Conservation (phyloP, 345 rosid genomes). For the Dipteronia dyeriana region DNA sequence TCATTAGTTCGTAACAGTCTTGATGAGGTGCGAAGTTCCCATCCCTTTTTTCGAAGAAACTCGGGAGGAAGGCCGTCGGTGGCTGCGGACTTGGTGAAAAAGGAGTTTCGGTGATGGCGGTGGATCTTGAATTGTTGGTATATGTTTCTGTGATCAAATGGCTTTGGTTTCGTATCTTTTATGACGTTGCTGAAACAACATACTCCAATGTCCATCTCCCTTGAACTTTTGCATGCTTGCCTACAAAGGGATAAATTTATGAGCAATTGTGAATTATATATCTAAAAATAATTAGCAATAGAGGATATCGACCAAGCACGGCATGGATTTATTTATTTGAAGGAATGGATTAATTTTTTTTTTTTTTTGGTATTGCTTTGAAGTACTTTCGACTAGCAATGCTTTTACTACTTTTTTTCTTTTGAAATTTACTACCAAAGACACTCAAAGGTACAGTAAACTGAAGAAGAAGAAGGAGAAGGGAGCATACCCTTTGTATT, state of each 20-base stretch:
- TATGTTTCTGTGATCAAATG: slow-evolving; percentile 59
- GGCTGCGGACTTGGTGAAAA: slow-evolving; percentile 55
- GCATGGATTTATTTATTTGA: no score
- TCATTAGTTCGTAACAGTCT: slow-evolving; percentile 26
- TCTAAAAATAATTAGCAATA: neutral
- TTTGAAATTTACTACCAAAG: no score
- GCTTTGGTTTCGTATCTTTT: slow-evolving; percentile 56
- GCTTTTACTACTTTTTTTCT: no score
- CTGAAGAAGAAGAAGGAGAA: neutral
- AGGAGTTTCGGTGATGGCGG: slow-evolving; percentile 40
- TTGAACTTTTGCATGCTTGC: slow-evolving; percentile 59
- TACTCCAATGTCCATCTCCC: slow-evolving; percentile 48
- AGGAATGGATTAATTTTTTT: no score
- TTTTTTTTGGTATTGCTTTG: neutral
- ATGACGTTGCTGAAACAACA: slow-evolving; percentile 51
- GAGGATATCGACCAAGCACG: neutral
- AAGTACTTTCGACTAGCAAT: neutral
- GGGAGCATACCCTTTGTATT: slow-evolving; percentile 53
- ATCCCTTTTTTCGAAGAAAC: slow-evolving; percentile 61
- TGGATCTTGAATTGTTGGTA: slow-evolving; percentile 61
- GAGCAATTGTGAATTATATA: neutral
- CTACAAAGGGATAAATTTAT: slow-evolving; percentile 25
- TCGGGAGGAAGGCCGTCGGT: slow-evolving; percentile 59
- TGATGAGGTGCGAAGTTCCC: slow-evolving; percentile 55
- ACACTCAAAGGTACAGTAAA: no score